phyloP scores from a whole-genome alignment of 768 basidiomycete species.

The Sistotremastrum niveocremeum region DNA sequence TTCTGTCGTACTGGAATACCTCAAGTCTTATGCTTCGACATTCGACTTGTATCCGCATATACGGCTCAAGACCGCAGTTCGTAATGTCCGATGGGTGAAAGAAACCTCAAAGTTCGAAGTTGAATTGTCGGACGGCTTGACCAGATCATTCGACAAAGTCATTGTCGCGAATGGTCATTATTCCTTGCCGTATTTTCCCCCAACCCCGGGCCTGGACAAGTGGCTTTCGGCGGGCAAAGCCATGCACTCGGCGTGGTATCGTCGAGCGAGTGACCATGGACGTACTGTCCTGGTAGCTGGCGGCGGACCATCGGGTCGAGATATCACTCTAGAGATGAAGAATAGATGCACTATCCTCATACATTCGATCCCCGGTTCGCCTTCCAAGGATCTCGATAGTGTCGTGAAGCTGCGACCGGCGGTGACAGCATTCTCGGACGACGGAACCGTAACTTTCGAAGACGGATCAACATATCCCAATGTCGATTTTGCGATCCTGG shows the following conservation, averaged over 20 bases:
- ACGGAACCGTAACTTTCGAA: slow-evolving; percentile 32
- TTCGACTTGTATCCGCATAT: slow-evolving; percentile 53
- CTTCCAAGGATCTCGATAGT: slow-evolving; percentile 18
- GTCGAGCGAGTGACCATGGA: slow-evolving; percentile 30
- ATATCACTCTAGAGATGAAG: slow-evolving; percentile 50
- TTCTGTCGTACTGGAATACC: slow-evolving; percentile 48
- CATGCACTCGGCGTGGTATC: slow-evolving; percentile 56
- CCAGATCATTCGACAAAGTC: slow-evolving; percentile 42
- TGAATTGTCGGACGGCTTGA: slow-evolving; percentile 24
- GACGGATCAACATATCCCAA: slow-evolving; percentile 41
- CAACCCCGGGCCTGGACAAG: slow-evolving; percentile 38
- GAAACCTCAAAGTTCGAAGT: slow-evolving; percentile 32
- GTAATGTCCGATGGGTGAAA: slow-evolving; percentile 26
- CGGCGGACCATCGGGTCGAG: slow-evolving; percentile 48
- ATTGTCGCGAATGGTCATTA: slow-evolving; percentile 72
- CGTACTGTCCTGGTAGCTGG: slow-evolving; percentile 33
- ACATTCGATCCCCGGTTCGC: slow-evolving; percentile 35
- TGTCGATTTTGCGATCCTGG: slow-evolving; percentile 54
- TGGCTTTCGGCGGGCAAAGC: slow-evolving; percentile 45
- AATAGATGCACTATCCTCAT: slow-evolving; percentile 32
- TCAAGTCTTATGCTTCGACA: slow-evolving; percentile 47
- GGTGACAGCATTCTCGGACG: slow-evolving; percentile 25
- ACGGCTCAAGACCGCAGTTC: slow-evolving; percentile 45
- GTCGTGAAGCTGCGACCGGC: slow-evolving; percentile 27
- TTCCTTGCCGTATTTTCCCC: slow-evolving; percentile 46